These are phyloP conservation scores for Lunularia cruciata DNA, from an alignment of 225 moss, liverwort and hornwort species.

Conservation along the genomic window DNA sequence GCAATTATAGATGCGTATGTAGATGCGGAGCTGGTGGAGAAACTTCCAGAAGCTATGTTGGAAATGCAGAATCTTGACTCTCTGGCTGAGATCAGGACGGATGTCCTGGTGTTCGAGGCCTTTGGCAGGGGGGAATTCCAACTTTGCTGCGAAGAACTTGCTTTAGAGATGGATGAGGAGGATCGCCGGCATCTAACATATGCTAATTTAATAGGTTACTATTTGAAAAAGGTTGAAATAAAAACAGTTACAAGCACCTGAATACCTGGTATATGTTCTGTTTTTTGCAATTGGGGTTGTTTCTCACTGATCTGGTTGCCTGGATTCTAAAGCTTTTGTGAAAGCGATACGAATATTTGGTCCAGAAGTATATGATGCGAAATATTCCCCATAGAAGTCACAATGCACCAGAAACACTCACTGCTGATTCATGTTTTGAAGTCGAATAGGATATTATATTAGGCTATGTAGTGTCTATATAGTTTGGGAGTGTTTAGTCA, in stretches of 20 bases:
- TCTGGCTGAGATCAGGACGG: conserved; percentile 61
- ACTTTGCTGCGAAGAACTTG: conserved; percentile 62
- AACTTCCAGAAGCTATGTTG: conserved; percentile 64
- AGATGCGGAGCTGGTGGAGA: conserved; percentile 52
- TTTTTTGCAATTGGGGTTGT: not conserved
- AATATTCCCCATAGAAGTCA: too few relatives aligned
- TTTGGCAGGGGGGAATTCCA: conserved; percentile 79
- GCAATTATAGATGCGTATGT: conserved; percentile 85
- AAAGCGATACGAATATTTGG: too few relatives aligned
- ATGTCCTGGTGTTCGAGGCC: conserved; percentile 69
- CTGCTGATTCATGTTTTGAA: too few relatives aligned
- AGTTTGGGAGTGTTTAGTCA: too few relatives aligned
- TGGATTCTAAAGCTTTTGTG: too few relatives aligned
- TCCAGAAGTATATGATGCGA: too few relatives aligned
- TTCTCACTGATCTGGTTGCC: not conserved
- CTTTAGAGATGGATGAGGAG: conserved; percentile 42
- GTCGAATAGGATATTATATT: too few relatives aligned
- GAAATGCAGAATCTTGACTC: conserved; percentile 68
- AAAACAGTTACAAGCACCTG: conserved; percentile 1
- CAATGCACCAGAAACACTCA: too few relatives aligned
- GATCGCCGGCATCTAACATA: conserved; percentile 57
- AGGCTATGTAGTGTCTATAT: too few relatives aligned
- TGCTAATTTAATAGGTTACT: conserved; percentile 73
- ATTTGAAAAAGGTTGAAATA: conserved; percentile 60
- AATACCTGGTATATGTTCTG: not conserved